A percentile compares a stretch with the other conserved stretches of the same genome.
These are phyloP conservation scores for Cucurbita argyrosperma DNA, from an alignment of 306 rosid species.

Conservation along the genomic window DNA sequence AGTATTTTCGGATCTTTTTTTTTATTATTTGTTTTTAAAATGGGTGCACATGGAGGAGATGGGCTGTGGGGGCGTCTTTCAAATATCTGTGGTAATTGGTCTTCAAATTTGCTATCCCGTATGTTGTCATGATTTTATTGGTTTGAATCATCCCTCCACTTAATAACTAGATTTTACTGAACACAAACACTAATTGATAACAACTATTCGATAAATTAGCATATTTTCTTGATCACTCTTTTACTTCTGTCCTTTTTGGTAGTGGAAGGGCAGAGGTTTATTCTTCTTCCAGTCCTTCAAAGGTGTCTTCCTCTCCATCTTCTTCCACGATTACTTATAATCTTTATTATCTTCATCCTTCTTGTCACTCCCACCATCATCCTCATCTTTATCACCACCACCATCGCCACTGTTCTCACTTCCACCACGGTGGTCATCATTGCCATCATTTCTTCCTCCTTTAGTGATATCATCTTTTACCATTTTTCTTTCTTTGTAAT, in stretches of 20 bases:
- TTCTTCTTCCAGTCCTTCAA: conserved; percentile 22
- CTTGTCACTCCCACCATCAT: not conserved
- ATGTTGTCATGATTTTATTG: not conserved
- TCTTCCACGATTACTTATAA: not conserved
- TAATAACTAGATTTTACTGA: not conserved
- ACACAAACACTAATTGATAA: not conserved
- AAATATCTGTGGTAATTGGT: not conserved
- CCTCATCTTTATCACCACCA: not conserved
- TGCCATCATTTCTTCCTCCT: not conserved
- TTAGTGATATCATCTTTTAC: conserved; percentile 4
- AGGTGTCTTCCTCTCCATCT: conserved; percentile 15
- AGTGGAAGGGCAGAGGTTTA: conserved; percentile 17
- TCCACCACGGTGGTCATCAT: not conserved
- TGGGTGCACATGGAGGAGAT: not conserved
- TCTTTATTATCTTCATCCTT: not conserved
- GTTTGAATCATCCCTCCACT: not conserved
- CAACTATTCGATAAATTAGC: not conserved
- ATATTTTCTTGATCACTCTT: not conserved
- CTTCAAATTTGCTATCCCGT: not conserved
- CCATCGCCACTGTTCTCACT: not conserved
- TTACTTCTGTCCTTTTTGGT: conserved; percentile 38
- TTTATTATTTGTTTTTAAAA: too few relatives aligned
- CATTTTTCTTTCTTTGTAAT: too few relatives aligned
- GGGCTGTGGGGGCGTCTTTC: not conserved
- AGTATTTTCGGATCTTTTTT: not conserved